Evolutionary conservation across 2,329 filamentous ascomycete species (phyloP), one percentile per base, ranked within the genome.

Genomic region (Cercospora nicotianae): DNA sequence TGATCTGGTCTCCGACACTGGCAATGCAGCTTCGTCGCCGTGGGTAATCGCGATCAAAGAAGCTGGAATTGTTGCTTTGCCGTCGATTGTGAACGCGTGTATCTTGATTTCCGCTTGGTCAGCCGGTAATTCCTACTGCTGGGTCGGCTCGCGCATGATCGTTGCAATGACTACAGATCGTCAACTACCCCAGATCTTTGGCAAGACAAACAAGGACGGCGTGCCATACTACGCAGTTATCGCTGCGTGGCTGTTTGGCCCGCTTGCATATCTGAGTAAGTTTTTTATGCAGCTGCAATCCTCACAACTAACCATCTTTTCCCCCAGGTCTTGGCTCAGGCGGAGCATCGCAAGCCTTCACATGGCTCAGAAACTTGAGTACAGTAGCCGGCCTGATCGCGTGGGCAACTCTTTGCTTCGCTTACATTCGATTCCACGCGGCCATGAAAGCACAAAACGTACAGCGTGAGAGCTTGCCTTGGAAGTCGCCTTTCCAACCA

Each of bases 191-290:
- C 79, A 77, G 57, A 75, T 89, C 74, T 81, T 90, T 20, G 82
- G 83, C 1, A 85, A 79, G 31, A 91, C 88, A 77, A 91, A 86
- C 1, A 85, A 80, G 63, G 82, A 81, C n/a, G 90, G 90, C 59
- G 89, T 94, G 0, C 91, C 91, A 0, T 84, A 93, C 71, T 93
- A 91, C 79, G 91, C 89, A 76, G 91, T 94, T 51, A 69, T 79
- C 1, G 77, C 89, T 16, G 89, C 88, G 0, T 67, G 63, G 66
- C 33, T 65, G 1, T 70, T 70, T 28, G 68, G 68, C 3, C 79
- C 80, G 0, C 69, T 84, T 51, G 81, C 80, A 9, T 84, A 82
- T 69, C 72, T 83, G 63, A 79, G 78, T 61, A 36, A 51, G 60
- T 63, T 5, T 3, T 36, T 18, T 4, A 42, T 9, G 20, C 36